Evolutionary conservation across 345 rosid genomes (phyloP), one percentile per base, ranked within the genome.

Genomic region (Gossypium raimondii): DNA sequence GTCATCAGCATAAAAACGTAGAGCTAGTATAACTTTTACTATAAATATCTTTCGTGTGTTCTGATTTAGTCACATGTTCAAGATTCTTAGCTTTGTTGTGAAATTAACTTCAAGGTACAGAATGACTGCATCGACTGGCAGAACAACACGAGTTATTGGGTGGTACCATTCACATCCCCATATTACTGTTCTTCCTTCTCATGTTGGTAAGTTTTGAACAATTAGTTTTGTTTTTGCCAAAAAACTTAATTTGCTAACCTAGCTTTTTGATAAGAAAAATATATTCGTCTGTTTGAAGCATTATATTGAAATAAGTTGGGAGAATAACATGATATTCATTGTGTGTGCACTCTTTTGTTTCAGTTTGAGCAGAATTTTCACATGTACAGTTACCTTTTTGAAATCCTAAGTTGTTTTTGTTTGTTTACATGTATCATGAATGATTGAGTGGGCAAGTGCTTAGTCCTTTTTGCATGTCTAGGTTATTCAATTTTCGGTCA

Each of bases 91-190:
- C 67, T 55, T 50, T 69, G 45, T 75, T 73, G 74, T 82, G 73
- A 68, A 58, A 78, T 88, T 78, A 81, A 89, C 84, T 63, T 74
- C 69, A 60, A 62, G 73, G 82, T 88, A 94, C 98, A 91, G 87
- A 87, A 95, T 95, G 96, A 88, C 97, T 11, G 59, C 80, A 16
- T 81, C 89, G 29, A 89, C 98, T 3, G 96, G 96, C 29, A 86
- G 87, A 82, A 95, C 94, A 18, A 95, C 98, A 63, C 84, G 98
- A 52, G 99, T 95, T 67, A 95, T 95, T 38, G 99, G 99, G 66
- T 95, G 99, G 99, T 95, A 95, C 67, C 99, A 95, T 87, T 95
- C 98, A 13, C 99, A 95, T 83, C 98, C 98, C 63, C 98, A 95
- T 80, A 93, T 93, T 67, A 95, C 99, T 11, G 99, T 95, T 69